Conservation (phyloP, 2,329 filamentous ascomycete species). For the Colletotrichum plurivorum region DNA sequence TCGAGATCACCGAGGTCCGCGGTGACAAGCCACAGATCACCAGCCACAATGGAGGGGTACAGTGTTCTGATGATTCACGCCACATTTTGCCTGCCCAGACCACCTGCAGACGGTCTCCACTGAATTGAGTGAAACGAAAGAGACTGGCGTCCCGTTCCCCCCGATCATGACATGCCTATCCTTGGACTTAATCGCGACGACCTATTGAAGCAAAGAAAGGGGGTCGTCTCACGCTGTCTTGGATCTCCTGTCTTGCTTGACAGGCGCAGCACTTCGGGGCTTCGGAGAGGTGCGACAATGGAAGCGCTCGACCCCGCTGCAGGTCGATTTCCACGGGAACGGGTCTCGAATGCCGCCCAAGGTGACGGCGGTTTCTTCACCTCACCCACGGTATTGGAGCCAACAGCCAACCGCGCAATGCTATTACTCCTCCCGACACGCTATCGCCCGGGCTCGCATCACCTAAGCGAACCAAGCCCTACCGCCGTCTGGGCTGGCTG, state of each 20-base stretch:
- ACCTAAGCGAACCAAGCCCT: constrained; percentile 7
- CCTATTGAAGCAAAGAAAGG: constrained; percentile 27
- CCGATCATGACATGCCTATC: constrained; percentile 27
- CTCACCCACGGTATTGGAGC: constrained; percentile 9
- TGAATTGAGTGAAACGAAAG: constrained; percentile 33
- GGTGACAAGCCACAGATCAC: background rate
- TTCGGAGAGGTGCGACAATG: constrained; percentile 19
- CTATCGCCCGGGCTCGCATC: constrained; percentile 17
- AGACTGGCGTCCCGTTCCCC: constrained; percentile 21
- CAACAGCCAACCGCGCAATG: background rate
- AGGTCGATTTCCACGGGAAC: background rate
- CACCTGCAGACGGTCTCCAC: background rate
- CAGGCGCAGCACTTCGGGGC: constrained; percentile 24
- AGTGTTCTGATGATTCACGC: background rate
- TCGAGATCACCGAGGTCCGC: constrained; percentile 28
- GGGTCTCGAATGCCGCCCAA: background rate
- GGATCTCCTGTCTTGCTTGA: constrained; percentile 9
- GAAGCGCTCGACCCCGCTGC: too few relatives aligned
- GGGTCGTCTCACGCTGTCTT: constrained; percentile 29
- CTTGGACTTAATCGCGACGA: constrained; percentile 22
- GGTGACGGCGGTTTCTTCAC: constrained; percentile 14
- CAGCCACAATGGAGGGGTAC: constrained; percentile 14
- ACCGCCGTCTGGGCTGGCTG: background rate
- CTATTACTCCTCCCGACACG: constrained; percentile 13
- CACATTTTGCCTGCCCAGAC: constrained; percentile 4